Evolutionary conservation across 2,329 filamentous ascomycete species (phyloP), one percentile per base, ranked within the genome.

Genomic region (Ceratocystis albifundus): DNA sequence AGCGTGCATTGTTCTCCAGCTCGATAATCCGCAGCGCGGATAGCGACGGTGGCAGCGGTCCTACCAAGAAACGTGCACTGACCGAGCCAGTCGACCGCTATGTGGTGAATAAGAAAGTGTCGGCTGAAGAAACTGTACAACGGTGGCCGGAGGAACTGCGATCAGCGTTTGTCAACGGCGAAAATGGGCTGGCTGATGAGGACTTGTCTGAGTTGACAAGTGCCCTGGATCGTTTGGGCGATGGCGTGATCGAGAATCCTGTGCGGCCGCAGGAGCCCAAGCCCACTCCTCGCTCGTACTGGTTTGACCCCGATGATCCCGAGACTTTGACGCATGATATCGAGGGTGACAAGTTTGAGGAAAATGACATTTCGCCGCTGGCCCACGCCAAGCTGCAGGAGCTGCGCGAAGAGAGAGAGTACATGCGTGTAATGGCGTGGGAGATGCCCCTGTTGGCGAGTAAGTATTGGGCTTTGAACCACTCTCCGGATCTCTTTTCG

Each of bases 391-490:
- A 97, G 78, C 78, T 99, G 71, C 90, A 96, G 72, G 83, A 94
- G 75, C 87, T 95, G 72, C 83, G 93, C 69, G 92, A 97, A 76
- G 82, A 93, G 74, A 84, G 94, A 79, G 86, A 96, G 72, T 96
- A 96, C 75, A 87, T 89, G 61, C 84, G 94, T 64, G 80, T 96
- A 71, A 86, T 89, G 61, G 90, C 91, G 28, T 99, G 94, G 92
- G 94, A 99, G 76, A 89, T 99, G 88, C 94, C 94, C 8, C 78
- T 96, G 69, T 80, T 99, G 68, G 85, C 87, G 67, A 89, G 92
- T 96, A 83, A 75, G 89, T 81, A 28, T 45, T n/a, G 55, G 22
- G 12, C 10, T 15, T 17, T 1, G 6, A 30, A 8, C 28, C 8
- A 1, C 36, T 41, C 36, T 1, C 2, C 10, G 36, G 36, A 12